Conservation (phyloP, 2,329 filamentous ascomycete genomes). For the Cercospora sesami region DNA sequence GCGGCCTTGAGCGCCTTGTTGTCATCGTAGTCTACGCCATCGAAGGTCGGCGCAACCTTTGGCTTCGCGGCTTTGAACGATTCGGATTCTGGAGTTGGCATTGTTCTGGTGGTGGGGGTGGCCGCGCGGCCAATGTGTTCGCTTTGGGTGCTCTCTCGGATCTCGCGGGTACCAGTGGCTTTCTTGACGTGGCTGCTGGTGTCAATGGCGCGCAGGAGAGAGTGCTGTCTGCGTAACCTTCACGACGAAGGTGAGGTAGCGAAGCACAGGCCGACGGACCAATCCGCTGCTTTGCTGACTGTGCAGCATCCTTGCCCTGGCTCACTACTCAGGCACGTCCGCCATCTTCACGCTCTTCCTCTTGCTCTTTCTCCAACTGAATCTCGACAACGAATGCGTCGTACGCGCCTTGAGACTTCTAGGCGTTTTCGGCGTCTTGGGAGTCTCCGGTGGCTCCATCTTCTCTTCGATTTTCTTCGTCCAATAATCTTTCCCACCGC, state of each 20-base stretch:
- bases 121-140: conserved; percentile 1
- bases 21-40: conserved; percentile 84
- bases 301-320: background rate
- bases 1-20: conserved; percentile 77
- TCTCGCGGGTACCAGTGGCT: background rate
- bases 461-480: conserved; percentile 25
- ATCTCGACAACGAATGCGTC: conserved; percentile 24
- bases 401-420: conserved; percentile 1
- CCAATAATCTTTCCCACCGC: conserved; percentile 35
- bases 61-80: conserved; percentile 83
- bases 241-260: conserved; percentile 4
- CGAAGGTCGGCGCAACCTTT: conserved; percentile 76
- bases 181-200: background rate
- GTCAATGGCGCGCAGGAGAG: conserved; percentile 12
- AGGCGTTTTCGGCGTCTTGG: conserved; percentile 9
- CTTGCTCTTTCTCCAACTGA: conserved; percentile 30
- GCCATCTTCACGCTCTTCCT: conserved; percentile 18
- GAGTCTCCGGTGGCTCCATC: conserved; percentile 9
- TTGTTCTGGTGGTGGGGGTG: conserved; percentile 40
- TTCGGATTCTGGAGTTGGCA: conserved; percentile 82
- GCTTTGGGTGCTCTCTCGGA: background rate
- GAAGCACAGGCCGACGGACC: background rate
- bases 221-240: background rate
- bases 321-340: conserved; percentile 6
- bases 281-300: conserved; percentile 8